Evolutionary conservation across 768 basidiomycete species (phyloP), one percentile per base, ranked within the genome.

Genomic region (Hysterangium stoloniferum): DNA sequence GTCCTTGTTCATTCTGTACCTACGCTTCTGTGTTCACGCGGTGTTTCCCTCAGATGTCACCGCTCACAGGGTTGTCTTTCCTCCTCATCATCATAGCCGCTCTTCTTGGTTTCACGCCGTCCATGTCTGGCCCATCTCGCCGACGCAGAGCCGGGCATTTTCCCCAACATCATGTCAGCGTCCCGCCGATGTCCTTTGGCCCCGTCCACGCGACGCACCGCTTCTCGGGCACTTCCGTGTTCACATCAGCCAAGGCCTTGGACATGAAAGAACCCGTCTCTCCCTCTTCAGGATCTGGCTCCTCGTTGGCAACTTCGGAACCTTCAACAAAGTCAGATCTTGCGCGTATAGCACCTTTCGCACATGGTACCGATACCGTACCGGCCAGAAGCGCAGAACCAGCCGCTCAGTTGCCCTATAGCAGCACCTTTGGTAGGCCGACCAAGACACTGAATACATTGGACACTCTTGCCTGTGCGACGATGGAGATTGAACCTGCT

Each of bases 51-150:
- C 28, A 48, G 46, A 32, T 51, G 31, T 51, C 49, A 3, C 38
- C 49, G 6, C 20, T 51, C 13, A 42, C 49, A 9, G 49, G 49
- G 7, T 11, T 31, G 32, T 25, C 49, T 6, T 51, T 51, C 38
- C 27, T 51, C 24, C 49, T 51, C 19, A 51, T 51, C 25, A 11
- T 40, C 3, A 38, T 43, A 4, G 36, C 49, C 7, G 17, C 27
- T 27, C 49, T 51, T 15, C 37, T 51, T n/a, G 49, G 49, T n/a
- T 22, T 51, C 8, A 41, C 41, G 3, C 49, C 49, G n/a, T 41
- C 38, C 7, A 31, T 9, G 12, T 24, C 38, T 19, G 49, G 49
- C 6, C n/a, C 38, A 8, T 51, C 49, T 17, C 47, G 34, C 13
- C 37, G 37, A 25, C 49, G 49, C 49, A 48, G 20, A 22, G 2